These are phyloP conservation scores for Scedosporium dehoogii DNA, from an alignment of 2,329 filamentous ascomycete species.

Conservation along the genomic window DNA sequence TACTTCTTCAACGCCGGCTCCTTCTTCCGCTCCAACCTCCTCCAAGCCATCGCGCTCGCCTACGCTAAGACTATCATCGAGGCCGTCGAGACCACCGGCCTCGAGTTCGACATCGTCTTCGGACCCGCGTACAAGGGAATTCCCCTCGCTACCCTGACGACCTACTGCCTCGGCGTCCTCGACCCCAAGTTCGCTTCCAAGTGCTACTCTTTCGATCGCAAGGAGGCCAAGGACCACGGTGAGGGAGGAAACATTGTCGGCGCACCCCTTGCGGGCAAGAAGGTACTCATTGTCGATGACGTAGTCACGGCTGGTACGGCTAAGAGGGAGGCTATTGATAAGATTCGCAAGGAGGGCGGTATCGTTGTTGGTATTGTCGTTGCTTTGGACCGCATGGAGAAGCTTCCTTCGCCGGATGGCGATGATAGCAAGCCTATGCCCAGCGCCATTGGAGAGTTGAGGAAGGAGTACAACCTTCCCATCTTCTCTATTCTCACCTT, in stretches of 20 bases:
- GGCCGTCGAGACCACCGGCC: slow-evolving; percentile 28
- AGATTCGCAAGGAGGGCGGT: slow-evolving; percentile 79
- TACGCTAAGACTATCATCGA: slow-evolving; percentile 61
- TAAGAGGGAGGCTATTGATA: slow-evolving; percentile 82
- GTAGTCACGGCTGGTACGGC: slow-evolving; percentile 94
- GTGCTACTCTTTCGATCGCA: slow-evolving; percentile 88
- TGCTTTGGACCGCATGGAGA: slow-evolving; percentile 79
- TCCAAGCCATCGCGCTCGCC: slow-evolving; percentile 67
- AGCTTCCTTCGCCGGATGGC: slow-evolving; percentile 52
- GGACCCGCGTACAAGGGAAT: slow-evolving; percentile 96
- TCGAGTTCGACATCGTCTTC: slow-evolving; percentile 77
- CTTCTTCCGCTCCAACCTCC: slow-evolving; percentile 73
- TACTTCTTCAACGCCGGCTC: slow-evolving; percentile 98
- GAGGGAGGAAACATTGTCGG: slow-evolving; percentile 93
- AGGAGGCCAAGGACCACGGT: slow-evolving; percentile 92
- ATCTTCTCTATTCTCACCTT: slow-evolving; percentile 77
- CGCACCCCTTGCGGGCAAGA: slow-evolving; percentile 72
- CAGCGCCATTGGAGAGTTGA: slow-evolving; percentile 79
- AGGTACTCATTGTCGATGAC: slow-evolving; percentile 86
- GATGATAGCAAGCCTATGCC: slow-evolving; percentile 60
- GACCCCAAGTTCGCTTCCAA: slow-evolving; percentile 58
- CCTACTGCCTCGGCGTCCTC: slow-evolving; percentile 63
- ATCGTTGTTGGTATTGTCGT: slow-evolving; percentile 80
- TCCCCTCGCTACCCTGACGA: slow-evolving; percentile 70
- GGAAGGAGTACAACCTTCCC: slow-evolving; percentile 73